These are phyloP conservation scores for Coemansia sp. DNA, from an alignment of 192 early-diverging fungal genomes.

Conservation along the genomic window DNA sequence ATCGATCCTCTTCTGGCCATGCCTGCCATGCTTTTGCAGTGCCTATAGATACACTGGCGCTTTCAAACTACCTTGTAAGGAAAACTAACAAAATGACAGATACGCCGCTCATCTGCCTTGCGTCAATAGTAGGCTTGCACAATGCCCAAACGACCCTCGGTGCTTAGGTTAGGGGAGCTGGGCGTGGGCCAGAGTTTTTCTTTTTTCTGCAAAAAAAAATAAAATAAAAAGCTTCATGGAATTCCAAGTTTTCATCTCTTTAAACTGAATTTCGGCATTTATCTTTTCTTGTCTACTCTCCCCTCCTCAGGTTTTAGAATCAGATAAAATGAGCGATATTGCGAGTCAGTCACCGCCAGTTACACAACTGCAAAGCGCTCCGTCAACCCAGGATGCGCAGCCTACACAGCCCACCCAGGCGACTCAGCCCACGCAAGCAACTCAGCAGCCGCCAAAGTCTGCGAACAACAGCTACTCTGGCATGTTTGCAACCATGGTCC, in stretches of 20 bases:
- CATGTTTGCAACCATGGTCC: slow-evolving; percentile 33
- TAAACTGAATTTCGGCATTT: not conserved
- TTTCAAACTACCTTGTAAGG: no score
- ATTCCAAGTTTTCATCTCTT: not conserved
- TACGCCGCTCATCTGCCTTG: no score
- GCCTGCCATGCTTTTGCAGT: not conserved
- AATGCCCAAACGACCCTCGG: no score
- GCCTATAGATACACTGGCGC: not conserved
- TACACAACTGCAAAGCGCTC: not conserved
- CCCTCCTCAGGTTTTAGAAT: not conserved
- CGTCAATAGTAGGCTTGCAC: no score
- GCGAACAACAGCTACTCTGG: slow-evolving; percentile 9
- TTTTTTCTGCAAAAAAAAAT: no score
- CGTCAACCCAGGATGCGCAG: slow-evolving; percentile 9
- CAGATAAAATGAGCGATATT: not conserved
- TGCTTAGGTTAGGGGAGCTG: no score
- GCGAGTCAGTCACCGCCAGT: not conserved
- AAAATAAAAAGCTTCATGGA: no score
- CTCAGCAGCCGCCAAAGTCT: slow-evolving; percentile 36
- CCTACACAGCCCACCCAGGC: slow-evolving; percentile 46
- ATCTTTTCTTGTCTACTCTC: not conserved
- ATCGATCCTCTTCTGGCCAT: not conserved
- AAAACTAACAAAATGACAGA: no score
- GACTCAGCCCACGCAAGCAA: slow-evolving; percentile 43
- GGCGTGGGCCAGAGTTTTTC: no score